Evolutionary conservation across 768 basidiomycete species (phyloP).

Genomic region (Serpula lacrymans): DNA sequence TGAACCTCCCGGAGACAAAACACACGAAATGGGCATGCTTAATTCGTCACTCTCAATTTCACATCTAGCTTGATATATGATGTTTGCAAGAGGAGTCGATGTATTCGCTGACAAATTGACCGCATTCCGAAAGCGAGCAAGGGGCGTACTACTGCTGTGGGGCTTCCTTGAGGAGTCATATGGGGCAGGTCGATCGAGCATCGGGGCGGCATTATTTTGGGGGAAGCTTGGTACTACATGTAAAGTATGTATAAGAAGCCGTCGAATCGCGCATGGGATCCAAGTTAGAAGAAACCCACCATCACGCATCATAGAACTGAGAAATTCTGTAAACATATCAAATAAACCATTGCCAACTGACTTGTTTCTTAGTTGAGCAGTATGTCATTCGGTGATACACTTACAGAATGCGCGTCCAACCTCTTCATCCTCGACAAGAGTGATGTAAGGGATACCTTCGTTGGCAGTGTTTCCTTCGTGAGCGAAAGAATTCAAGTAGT

Average conservation of each 20-base stretch:
- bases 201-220: background rate
- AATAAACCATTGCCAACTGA: no score
- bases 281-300: no score
- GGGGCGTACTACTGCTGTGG: slow-evolving; percentile 27
- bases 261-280: no score
- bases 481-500: slow-evolving; percentile 12
- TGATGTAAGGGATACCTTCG: slow-evolving; percentile 14
- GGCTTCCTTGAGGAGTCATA: slow-evolving; percentile 23
- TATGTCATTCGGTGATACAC: background rate
- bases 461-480: no score
- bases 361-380: background rate
- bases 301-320: no score
- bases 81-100: slow-evolving; percentile 19
- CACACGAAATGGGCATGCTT: slow-evolving; percentile 12
- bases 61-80: slow-evolving; percentile 33
- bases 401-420: background rate
- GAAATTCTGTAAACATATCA: no score
- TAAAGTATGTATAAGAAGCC: no score
- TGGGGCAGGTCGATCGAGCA: slow-evolving; percentile 8
- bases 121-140: slow-evolving; percentile 31
- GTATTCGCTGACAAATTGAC: slow-evolving; percentile 12
- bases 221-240: no score
- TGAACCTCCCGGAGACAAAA: slow-evolving; percentile 18
- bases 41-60: slow-evolving; percentile 25
- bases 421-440: slow-evolving; percentile 9